Conservation (phyloP, 31 red algal genomes). For the Odonthalia washingtoniensis region DNA sequence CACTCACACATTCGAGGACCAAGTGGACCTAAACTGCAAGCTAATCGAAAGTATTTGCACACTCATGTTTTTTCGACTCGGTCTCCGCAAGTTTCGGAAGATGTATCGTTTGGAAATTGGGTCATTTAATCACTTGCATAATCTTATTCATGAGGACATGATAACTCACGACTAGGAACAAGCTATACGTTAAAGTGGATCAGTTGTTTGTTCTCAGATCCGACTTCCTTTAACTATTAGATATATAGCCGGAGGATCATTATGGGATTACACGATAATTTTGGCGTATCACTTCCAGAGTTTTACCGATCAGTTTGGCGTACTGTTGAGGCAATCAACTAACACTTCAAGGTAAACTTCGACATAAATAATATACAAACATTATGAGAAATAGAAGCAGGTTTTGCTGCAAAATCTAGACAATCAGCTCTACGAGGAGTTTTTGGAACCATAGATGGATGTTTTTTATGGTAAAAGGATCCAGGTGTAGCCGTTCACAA, state of each 20-base stretch:
- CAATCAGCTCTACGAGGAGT: neutral
- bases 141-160: too few species aligned
- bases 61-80: too few species aligned
- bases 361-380: neutral
- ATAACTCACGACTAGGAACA: too few species aligned
- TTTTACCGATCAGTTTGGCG: neutral
- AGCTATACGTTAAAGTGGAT: too few species aligned
- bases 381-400: neutral
- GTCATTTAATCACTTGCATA: too few species aligned
- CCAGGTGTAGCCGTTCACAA: neutral
- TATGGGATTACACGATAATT: neutral
- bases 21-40: too few species aligned
- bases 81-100: too few species aligned
- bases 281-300: neutral
- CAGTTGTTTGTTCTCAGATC: neutral
- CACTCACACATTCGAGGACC: too few species aligned
- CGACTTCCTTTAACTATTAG: neutral
- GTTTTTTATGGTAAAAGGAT: neutral
- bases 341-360: neutral
- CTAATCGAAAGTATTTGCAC: too few species aligned
- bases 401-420: neutral
- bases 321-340: neutral
- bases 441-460: neutral
- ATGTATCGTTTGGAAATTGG: too few species aligned
- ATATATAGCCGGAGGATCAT: neutral